These are phyloP conservation scores for Cladophialophora bantiana DNA, from an alignment of 2,329 filamentous ascomycete genomes.

Conservation along the genomic window DNA sequence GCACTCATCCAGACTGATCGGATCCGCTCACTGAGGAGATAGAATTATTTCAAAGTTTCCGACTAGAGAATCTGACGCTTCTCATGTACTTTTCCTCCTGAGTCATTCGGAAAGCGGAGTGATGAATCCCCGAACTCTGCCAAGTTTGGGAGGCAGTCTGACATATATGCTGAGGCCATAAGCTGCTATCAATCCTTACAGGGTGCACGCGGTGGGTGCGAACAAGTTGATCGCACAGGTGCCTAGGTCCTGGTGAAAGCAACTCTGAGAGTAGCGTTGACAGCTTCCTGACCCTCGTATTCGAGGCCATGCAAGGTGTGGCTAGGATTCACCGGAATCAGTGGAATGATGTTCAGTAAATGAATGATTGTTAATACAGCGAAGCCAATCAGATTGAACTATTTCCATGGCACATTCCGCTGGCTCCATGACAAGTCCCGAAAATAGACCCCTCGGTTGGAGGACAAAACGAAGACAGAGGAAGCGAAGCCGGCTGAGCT, in stretches of 20 bases:
- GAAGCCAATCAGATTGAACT: background rate
- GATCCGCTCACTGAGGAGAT: slow-evolving; percentile 52
- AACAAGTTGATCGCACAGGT: slow-evolving; percentile 72
- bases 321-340: background rate
- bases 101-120: slow-evolving; percentile 47
- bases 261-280: slow-evolving; percentile 58
- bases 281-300: slow-evolving; percentile 58
- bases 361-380: background rate
- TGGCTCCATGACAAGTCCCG: background rate
- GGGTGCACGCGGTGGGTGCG: slow-evolving; percentile 87
- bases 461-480: background rate
- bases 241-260: slow-evolving; percentile 57
- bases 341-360: background rate
- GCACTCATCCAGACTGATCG: slow-evolving; percentile 55
- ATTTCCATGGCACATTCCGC: background rate
- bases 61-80: too few species aligned
- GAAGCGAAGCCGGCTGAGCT: background rate
- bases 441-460: background rate
- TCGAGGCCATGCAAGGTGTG: background rate
- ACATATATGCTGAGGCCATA: slow-evolving; percentile 60
- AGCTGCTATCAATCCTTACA: slow-evolving; percentile 79
- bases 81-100: too few species aligned
- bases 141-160: slow-evolving; percentile 60
- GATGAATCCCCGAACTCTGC: slow-evolving; percentile 62
- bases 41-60: slow-evolving; percentile 57